Base-by-base conservation (phyloP, 2,329 filamentous ascomycete genomes). In the Claviceps maximensis region DNA sequence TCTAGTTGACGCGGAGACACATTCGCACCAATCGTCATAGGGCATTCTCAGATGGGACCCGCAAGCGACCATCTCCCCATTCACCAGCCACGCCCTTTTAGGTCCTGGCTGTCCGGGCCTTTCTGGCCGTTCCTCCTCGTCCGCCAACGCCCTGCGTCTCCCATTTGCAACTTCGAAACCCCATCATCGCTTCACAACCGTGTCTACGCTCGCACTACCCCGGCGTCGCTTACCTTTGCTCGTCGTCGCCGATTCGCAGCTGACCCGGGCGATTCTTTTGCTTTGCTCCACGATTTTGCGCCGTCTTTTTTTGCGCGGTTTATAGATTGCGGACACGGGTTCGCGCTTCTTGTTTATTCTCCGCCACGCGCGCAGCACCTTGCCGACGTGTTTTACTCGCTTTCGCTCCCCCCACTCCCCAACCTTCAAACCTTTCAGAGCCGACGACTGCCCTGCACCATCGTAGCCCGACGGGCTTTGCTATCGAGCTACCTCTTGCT, bases 41-140 rank as follows among this genome's bases (percentile, higher is more conserved):
- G n/a, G 49, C n/a, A 42, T 19, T 45, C 41, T 36, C 49, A 25
- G 42, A 19, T n/a, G 13, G 23, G 29, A 38, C 42, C 45, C 45
- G 53, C 53, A 56, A 48, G 51, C 49, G 53, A 47, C 53, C 36
- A 49, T 41, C 38, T 53, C 61, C 27, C 45, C 45, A 31, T 31
- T 23, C 29, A 36, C 41, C 68, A 70, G 68, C 68, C 68, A 70
- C 68, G 63, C 63, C 63, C 63, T 70, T 70, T 63, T 66, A 63
- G 59, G 49, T 53, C 51, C 21, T 41, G 19, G 42, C 21, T 27
- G 47, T 49, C 33, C 46, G 7, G 15, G 33, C n/a, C 41, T 5
- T 25, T 31, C 19, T 13, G 15, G 33, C n/a, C 41, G 12, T 25
- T 31, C 19, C 46, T 47, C 31, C 44, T 48, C 49, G n/a, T 31